Evolutionary conservation across 495 filamentous ascomycete species (phyloP).

Genomic region (Talaromyces ruber): DNA sequence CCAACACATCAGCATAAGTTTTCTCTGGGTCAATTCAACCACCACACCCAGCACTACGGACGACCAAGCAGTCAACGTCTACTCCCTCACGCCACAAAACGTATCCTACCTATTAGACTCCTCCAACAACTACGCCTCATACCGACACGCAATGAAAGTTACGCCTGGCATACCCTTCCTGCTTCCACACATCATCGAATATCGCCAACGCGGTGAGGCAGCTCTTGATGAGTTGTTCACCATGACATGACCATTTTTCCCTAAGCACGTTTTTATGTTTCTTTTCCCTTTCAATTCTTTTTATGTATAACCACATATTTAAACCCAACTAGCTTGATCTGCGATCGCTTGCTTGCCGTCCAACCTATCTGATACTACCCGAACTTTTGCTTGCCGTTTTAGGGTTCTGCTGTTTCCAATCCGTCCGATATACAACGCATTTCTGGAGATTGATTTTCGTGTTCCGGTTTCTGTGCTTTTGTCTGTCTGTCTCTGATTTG

Average conservation of each 20-base stretch:
- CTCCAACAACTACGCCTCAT: conserved; percentile 23
- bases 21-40: conserved; percentile 9
- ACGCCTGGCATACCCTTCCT: conserved; percentile 33
- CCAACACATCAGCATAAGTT: conserved; percentile 21
- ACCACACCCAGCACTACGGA: neutral
- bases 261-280: neutral
- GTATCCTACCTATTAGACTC: conserved; percentile 19
- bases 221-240: conserved; percentile 23
- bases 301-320: neutral
- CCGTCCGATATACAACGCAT: neutral
- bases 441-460: neutral
- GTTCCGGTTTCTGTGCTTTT: neutral
- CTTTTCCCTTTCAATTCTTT: neutral
- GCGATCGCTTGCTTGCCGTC: neutral
- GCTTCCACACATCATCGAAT: conserved; percentile 29
- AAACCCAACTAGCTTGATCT: conserved; percentile 4
- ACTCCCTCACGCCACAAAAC: conserved; percentile 17
- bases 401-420: neutral
- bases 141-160: conserved; percentile 24
- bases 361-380: neutral
- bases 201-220: conserved; percentile 20
- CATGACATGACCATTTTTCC: neutral
- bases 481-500: neutral
- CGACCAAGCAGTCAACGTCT: neutral
- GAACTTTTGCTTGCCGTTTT: neutral